phyloP scores from a whole-genome alignment of 2,329 filamentous ascomycete genomes.

The Lasiodiplodia theobromae region DNA sequence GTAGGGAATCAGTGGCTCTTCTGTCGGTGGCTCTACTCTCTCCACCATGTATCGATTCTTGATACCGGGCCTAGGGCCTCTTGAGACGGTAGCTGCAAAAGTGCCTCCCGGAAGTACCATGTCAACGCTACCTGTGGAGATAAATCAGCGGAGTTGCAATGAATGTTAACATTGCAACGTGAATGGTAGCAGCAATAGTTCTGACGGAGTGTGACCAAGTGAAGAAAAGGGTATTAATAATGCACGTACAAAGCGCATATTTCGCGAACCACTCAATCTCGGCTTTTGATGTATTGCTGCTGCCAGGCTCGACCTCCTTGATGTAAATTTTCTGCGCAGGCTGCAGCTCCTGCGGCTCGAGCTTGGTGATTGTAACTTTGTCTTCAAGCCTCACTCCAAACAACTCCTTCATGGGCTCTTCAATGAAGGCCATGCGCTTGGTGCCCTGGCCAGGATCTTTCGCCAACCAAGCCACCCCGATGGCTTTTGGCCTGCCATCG shows the following conservation, averaged over 20 bases:
- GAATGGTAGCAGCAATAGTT: neutral
- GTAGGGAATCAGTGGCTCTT: conserved; percentile 36
- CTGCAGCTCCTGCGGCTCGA: conserved; percentile 46
- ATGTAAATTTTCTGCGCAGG: conserved; percentile 42
- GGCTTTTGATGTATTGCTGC: conserved; percentile 35
- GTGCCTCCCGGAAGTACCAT: conserved; percentile 73
- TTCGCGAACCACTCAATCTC: conserved; percentile 40
- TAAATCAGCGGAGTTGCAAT: neutral
- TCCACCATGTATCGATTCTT: conserved; percentile 68
- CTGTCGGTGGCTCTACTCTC: conserved; percentile 56
- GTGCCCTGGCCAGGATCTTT: conserved; percentile 50
- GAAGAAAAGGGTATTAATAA: neutral
- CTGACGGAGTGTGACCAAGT: neutral
- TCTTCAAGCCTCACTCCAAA: conserved; percentile 77
- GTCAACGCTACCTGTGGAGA: conserved; percentile 64
- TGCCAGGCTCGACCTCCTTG: conserved; percentile 34
- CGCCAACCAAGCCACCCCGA: conserved; percentile 69
- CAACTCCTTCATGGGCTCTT: conserved; percentile 74
- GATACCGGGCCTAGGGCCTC: conserved; percentile 57
- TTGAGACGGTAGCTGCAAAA: conserved; percentile 59
- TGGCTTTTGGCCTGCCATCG: conserved; percentile 52
- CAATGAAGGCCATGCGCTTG: conserved; percentile 63
- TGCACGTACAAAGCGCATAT: conserved; percentile 41
- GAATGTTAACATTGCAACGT: neutral
- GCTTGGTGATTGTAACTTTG: conserved; percentile 66